Evolutionary conservation across 768 basidiomycete species (phyloP).

Genomic region (Saitozyma podzolica): DNA sequence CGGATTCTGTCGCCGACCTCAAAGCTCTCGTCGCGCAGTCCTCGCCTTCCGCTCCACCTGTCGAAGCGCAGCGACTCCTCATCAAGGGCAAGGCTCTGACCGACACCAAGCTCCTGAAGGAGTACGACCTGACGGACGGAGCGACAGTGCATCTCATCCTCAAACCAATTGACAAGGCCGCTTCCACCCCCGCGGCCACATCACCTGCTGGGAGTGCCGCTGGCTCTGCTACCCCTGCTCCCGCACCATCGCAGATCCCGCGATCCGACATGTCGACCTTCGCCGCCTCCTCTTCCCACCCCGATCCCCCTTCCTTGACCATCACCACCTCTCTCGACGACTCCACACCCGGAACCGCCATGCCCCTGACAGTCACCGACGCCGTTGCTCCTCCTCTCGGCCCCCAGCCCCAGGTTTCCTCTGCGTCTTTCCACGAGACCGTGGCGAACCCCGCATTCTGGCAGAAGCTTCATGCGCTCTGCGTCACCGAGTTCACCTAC

Average conservation of each 20-base stretch:
- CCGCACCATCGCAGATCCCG: constrained; percentile 18
- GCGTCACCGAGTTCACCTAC: constrained; percentile 66
- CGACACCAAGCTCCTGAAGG: constrained; percentile 83
- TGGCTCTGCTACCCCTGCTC: constrained; percentile 22
- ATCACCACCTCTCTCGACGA: constrained; percentile 42
- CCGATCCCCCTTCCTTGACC: constrained; percentile 35
- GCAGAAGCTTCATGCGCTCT: constrained; percentile 66
- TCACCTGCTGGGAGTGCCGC: constrained; percentile 32
- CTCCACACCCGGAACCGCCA: constrained; percentile 29
- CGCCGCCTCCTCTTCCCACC: constrained; percentile 2
- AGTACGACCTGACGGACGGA: constrained; percentile 79
- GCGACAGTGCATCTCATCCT: constrained; percentile 83
- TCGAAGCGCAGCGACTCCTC: constrained; percentile 78
- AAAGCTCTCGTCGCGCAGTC: constrained; percentile 69
- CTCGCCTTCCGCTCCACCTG: constrained; percentile 66
- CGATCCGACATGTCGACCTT: constrained; percentile 7
- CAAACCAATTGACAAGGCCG: constrained; percentile 66
- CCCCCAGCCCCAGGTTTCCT: constrained; percentile 49
- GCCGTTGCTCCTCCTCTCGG: constrained; percentile 53
- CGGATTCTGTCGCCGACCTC: constrained; percentile 79
- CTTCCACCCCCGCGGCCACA: constrained; percentile 48
- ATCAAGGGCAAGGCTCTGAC: constrained; percentile 92
- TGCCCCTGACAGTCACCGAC: constrained; percentile 59
- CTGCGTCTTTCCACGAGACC: constrained; percentile 62
- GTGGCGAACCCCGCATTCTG: constrained; percentile 80